Percentiles rank a stretch among this genome's conserved stretches.
phyloP scores from a whole-genome alignment of 768 basidiomycete genomes.

The Xerocomus potaroensis region DNA sequence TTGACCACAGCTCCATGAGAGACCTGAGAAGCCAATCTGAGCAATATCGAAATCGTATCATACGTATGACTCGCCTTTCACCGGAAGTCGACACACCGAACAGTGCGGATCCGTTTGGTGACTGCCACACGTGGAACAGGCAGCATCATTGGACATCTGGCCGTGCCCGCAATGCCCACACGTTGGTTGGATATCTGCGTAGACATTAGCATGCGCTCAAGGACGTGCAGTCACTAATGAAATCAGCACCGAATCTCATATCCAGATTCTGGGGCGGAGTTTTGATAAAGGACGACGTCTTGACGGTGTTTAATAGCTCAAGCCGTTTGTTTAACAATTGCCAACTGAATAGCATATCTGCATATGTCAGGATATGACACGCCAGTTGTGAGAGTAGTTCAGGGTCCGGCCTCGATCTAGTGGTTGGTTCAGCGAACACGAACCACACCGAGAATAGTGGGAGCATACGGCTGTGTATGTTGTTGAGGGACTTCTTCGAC shows the following conservation, averaged over 20 bases:
- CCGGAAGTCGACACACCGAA: conserved; percentile 71
- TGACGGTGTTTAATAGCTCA: conserved; percentile 68
- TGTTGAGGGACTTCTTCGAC: conserved; percentile 25
- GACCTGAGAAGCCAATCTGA: conserved; percentile 36
- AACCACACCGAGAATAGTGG: not conserved
- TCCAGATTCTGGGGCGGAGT: conserved; percentile 27
- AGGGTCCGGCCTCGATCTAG: conserved; percentile 13
- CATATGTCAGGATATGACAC: conserved; percentile 64
- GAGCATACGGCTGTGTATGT: conserved; percentile 10
- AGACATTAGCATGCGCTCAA: conserved; percentile 6
- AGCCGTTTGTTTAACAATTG: conserved; percentile 62
- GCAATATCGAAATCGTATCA: not conserved
- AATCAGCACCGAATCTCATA: conserved; percentile 33
- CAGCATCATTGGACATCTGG: conserved; percentile 31
- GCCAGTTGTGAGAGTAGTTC: conserved; percentile 39
- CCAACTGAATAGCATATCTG: conserved; percentile 75
- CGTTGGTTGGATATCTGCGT: conserved; percentile 42
- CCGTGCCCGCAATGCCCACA: conserved; percentile 43
- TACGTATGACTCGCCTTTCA: conserved; percentile 49
- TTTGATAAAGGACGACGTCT: conserved; percentile 25
- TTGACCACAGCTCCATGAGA: conserved; percentile 55
- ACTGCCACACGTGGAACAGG: conserved; percentile 43
- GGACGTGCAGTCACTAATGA: not conserved
- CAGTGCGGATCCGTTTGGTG: conserved; percentile 50
- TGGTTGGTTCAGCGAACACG: not conserved